Evolutionary conservation across 495 filamentous ascomycete genomes (phyloP).

Genomic region (Hypoxylon cercidicola): DNA sequence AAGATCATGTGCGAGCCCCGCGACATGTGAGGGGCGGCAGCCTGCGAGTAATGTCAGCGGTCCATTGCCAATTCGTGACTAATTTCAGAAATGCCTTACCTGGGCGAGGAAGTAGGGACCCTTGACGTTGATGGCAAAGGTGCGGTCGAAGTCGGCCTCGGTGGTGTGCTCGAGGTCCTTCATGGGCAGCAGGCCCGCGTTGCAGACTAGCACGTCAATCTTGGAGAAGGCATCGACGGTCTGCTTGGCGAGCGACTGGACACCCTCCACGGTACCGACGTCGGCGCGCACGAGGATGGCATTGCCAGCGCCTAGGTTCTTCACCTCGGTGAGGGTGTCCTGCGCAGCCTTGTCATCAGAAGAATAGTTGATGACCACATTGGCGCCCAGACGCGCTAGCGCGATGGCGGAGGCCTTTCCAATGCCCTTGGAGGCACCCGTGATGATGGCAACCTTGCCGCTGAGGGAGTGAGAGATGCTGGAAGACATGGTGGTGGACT

Average conservation of each 20-base stretch:
- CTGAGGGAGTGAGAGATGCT: conserved; percentile 48
- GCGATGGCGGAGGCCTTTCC: conserved; percentile 67
- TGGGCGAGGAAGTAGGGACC: conserved; percentile 71
- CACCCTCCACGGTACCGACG: conserved; percentile 66
- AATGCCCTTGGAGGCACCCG: conserved; percentile 75
- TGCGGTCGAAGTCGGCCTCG: conserved; percentile 67
- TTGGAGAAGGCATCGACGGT: conserved; percentile 71
- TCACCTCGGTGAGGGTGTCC: conserved; percentile 54
- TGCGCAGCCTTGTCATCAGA: conserved; percentile 64
- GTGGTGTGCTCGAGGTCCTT: conserved; percentile 66
- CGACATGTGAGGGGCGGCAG: conserved; percentile 70
- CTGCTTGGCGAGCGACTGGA: conserved; percentile 68
- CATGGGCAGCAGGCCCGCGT: conserved; percentile 66
- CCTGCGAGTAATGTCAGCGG: conserved; percentile 47
- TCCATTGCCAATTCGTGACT: neutral
- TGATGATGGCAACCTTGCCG: conserved; percentile 71
- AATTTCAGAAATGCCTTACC: conserved; percentile 9
- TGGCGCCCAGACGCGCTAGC: conserved; percentile 68
- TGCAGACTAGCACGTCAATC: conserved; percentile 73
- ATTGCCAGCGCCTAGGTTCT: conserved; percentile 61
- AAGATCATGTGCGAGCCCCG: conserved; percentile 68
- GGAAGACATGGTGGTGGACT: conserved; percentile 23
- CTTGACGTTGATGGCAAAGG: conserved; percentile 70
- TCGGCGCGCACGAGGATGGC: conserved; percentile 72
- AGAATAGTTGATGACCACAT: conserved; percentile 72